Evolutionary conservation across 345 rosid species (phyloP), one percentile per base, ranked within the genome.

Genomic region (Brassica carinata): DNA sequence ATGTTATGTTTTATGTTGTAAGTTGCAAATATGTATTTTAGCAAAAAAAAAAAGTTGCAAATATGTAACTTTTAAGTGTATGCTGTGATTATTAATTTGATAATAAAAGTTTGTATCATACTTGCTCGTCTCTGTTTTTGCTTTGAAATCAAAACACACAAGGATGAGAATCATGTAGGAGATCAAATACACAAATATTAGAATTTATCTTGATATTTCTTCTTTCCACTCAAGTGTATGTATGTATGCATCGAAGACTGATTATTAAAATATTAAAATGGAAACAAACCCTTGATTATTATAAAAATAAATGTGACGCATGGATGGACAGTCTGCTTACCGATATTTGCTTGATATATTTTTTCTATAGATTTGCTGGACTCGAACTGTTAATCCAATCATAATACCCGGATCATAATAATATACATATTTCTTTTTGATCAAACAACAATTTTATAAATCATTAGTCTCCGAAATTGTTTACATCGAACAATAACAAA

Each of bases 1-100:
- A 59, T 59, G 64, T 59, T 9, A 59, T 58, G 63, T 58, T 61
- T 26, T 26, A 61, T 61, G 65, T 61, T 27, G 66, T 13, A 62
- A 27, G 66, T 62, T 27, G 15, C 17, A 27, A 62, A 62, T 27
- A 11, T 62, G 66, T 8, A 59, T 23, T 23, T 23, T 23, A 23
- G 26, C 26, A 23, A 23, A 23, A 23, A 23, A 23, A 23, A 23
- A 23, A 62, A 27, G 66, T 62, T 27, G 15, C 17, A 27, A 62
- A 62, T 27, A 11, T 62, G 66, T 8, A 59, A 59, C 31, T 23
- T 59, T 3, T 59, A 15, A 62, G 64, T 62, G 36, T 5, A 11
- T 2, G 65, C 2, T 59, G 31, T 59, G 64, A 59, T 59, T 55
- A 6, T 29, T 29, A 29, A 29, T 29, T 29, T 29, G 31, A 29